Percentiles rank a stretch among this genome's conserved stretches.
Conservation (phyloP, 1,284 basidiomycete species). For the Cryptococcus maquisensis region DNA sequence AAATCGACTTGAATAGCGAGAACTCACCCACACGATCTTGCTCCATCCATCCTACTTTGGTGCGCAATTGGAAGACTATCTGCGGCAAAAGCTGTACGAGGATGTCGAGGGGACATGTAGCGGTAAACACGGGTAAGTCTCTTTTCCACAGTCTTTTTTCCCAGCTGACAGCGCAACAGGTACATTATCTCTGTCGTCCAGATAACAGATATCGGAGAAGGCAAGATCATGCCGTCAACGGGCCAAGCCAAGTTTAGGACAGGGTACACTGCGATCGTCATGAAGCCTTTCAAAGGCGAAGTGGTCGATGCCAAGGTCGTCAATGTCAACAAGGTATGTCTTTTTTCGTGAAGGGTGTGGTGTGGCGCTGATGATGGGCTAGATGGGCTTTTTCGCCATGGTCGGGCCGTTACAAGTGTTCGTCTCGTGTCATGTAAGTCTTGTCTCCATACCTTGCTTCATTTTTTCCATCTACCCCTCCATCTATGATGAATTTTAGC, state of each 20-base stretch:
- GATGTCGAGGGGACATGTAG: slow-evolving; percentile 98
- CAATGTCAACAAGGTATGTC: slow-evolving; percentile 85
- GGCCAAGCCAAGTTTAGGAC: slow-evolving; percentile 93
- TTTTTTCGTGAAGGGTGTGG: background rate
- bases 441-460: too few species aligned
- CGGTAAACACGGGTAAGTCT: slow-evolving; percentile 70
- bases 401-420: slow-evolving; percentile 90
- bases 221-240: slow-evolving; percentile 84
- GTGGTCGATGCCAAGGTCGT: slow-evolving; percentile 95
- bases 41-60: slow-evolving; percentile 98
- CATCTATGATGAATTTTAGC: slow-evolving; percentile 29
- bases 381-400: slow-evolving; percentile 98
- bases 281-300: slow-evolving; percentile 98
- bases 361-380: background rate
- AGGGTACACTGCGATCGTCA: slow-evolving; percentile 86
- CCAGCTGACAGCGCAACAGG: slow-evolving; percentile 18
- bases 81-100: slow-evolving; percentile 86
- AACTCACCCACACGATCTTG: slow-evolving; percentile 89
- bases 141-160: background rate
- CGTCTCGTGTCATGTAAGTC: slow-evolving; percentile 74
- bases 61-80: slow-evolving; percentile 86
- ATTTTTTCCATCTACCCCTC: background rate
- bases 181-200: slow-evolving; percentile 96
- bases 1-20: slow-evolving; percentile 60
- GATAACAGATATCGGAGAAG: slow-evolving; percentile 82